Evolutionary conservation across 1,139 yeast genomes (phyloP).

Genomic region (Hemisphaericaspora xylanilytica): DNA sequence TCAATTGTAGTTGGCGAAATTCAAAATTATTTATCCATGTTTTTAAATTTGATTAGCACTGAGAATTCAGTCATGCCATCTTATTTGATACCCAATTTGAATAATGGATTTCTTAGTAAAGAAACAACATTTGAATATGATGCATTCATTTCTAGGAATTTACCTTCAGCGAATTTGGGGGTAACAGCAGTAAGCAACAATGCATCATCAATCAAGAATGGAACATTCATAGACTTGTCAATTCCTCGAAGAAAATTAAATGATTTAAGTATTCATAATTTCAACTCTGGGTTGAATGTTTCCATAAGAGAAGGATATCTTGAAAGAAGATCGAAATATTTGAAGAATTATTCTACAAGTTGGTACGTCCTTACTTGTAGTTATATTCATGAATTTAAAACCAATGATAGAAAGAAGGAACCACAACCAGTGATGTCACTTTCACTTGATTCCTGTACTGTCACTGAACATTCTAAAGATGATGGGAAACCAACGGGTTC

Average conservation of each 20-base stretch:
- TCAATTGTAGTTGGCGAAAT: constrained; percentile 82
- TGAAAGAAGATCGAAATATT: constrained; percentile 86
- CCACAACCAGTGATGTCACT: constrained; percentile 86
- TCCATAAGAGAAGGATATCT: constrained; percentile 77
- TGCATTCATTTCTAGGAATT: constrained; percentile 68
- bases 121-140: constrained; percentile 90
- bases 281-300: constrained; percentile 65
- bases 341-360: constrained; percentile 84
- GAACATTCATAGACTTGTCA: constrained; percentile 73
- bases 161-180: constrained; percentile 36
- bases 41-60: constrained; percentile 63
- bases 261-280: constrained; percentile 65
- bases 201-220: constrained; percentile 27
- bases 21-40: constrained; percentile 74
- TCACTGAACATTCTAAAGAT: constrained; percentile 77
- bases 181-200: constrained; percentile 30
- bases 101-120: constrained; percentile 71
- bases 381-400: constrained; percentile 86
- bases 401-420: constrained; percentile 78
- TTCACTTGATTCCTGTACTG: constrained; percentile 74
- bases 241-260: constrained; percentile 65
- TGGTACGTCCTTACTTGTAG: constrained; percentile 91
- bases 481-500: constrained; percentile 57
- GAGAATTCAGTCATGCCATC: constrained; percentile 70
- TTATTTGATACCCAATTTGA: constrained; percentile 62